Base-by-base conservation (phyloP, 208 protist species). In the Naegleria lovaniensis region DNA sequence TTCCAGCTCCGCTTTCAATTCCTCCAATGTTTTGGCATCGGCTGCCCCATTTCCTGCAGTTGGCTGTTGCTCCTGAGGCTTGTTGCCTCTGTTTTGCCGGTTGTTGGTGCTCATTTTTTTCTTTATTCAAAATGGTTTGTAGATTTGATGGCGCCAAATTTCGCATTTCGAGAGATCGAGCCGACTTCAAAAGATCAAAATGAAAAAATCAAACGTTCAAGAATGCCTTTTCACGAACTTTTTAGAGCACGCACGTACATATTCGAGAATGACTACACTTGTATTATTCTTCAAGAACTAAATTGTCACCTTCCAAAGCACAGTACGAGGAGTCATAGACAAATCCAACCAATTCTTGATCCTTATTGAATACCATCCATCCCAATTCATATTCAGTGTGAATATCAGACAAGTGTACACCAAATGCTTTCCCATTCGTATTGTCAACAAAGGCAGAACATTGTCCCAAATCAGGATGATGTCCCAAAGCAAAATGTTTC, bases 1-100 rank as follows among this genome's bases (percentile, higher is more conserved):
- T 39, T 96, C 93, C 41, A 99, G 93, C 76, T 95, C 93, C 33
- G 94, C 94, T 91, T 96, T 94, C 22, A 98, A 93, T 39, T 92
- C 59, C 16, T 93, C 92, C 22, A 94, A 33, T 25, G 38, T 90
- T 5, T 39, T 92, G 5, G 93, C 85, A 55, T 94, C 93, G 4
- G 48, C 41, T 36, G 29, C 25, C 5, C 1, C n/a, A 29, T 19
- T 9, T 36, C 6, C 29, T 25, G 29, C 67, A 13, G 16, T 9
- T 9, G 67, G 7, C 6, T 19, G 67, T 79, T n/a, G n/a, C n/a
- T 79, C 25, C 6, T 25, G 67, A 79, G 29, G 29, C 43, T 48
- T 48, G 43, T 48, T 48, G 43, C 43, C 43, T 48, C 43, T 1
- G 43, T 48, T 48, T 48, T 48, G 43, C 43, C 43, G 43, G 7